Conservation (phyloP, 2,329 filamentous ascomycete species). For the Colletotrichum simmondsii region DNA sequence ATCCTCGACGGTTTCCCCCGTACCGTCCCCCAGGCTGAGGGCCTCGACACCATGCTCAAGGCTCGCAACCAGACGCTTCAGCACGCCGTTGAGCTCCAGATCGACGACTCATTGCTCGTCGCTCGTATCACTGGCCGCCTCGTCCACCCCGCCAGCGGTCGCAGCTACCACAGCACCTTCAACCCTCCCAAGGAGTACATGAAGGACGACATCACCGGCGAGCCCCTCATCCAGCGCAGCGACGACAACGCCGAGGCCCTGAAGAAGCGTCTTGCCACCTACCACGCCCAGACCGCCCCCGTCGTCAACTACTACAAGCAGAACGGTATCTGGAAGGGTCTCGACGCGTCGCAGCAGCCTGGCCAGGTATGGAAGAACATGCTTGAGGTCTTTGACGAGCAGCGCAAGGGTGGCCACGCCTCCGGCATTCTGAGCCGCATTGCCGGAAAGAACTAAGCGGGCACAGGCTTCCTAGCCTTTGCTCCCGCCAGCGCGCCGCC, state of each 20-base stretch:
- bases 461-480: neutral
- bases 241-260: constrained; percentile 97
- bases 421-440: constrained; percentile 53
- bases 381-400: constrained; percentile 78
- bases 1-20: constrained; percentile 99
- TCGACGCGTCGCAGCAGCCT: constrained; percentile 96
- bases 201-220: constrained; percentile 97
- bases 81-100: constrained; percentile 96
- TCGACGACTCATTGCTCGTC: constrained; percentile 93
- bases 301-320: constrained; percentile 98
- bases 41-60: constrained; percentile 91
- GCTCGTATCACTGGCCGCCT: constrained; percentile 96
- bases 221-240: constrained; percentile 94
- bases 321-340: constrained; percentile 94
- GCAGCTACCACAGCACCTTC: constrained; percentile 98
- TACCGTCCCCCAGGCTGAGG: constrained; percentile 93
- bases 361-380: constrained; percentile 96
- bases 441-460: constrained; percentile 42
- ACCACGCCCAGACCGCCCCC: constrained; percentile 92
- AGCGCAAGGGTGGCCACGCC: constrained; percentile 41
- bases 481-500: neutral
- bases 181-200: constrained; percentile 95
- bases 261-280: constrained; percentile 93
- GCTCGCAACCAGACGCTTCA: constrained; percentile 85
- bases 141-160: constrained; percentile 94